Conservation (phyloP, 2,329 filamentous ascomycete genomes). For the Aspergillaceae sp. region DNA sequence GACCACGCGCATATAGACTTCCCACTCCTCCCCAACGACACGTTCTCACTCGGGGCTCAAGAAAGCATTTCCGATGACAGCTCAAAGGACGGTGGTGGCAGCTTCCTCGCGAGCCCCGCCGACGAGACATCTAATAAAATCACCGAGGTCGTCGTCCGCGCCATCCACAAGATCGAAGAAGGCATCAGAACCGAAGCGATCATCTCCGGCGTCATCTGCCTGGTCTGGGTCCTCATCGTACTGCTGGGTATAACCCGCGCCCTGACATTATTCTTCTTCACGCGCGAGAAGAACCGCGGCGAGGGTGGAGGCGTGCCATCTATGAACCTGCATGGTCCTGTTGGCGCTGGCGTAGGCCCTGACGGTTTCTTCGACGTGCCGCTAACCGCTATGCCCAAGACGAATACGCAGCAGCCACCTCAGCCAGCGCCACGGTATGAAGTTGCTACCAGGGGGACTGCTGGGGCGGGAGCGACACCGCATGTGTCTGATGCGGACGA, state of each 20-base stretch:
- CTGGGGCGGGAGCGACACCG: conserved; percentile 3
- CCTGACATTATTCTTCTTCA: conserved; percentile 48
- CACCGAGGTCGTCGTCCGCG: conserved; percentile 61
- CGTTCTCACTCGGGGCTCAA: conserved; percentile 71
- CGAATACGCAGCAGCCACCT: conserved; percentile 8
- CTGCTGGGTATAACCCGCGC: conserved; percentile 65
- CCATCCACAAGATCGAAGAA: conserved; percentile 58
- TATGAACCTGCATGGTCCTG: conserved; percentile 4
- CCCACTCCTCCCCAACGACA: conserved; percentile 67
- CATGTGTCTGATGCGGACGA: conserved; percentile 2
- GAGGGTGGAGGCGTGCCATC: conserved; percentile 46
- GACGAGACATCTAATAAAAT: conserved; percentile 72
- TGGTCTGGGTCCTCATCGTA: conserved; percentile 69
- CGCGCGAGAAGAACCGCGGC: conserved; percentile 51
- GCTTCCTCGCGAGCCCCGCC: conserved; percentile 71
- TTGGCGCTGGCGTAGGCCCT: conserved; percentile 7
- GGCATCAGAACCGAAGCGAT: conserved; percentile 68
- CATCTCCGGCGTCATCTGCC: conserved; percentile 64
- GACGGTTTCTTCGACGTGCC: conserved; percentile 32
- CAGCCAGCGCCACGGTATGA: conserved; percentile 21
- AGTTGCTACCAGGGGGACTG: conserved; percentile 7
- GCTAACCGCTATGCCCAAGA: conserved; percentile 22
- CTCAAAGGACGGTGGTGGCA: conserved; percentile 45
- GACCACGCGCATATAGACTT: conserved; percentile 78
- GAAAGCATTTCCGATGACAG: conserved; percentile 36